Evolutionary conservation across 2,329 filamentous ascomycete genomes (phyloP), one percentile per base, ranked within the genome.

Genomic region (Aaosphaeria arxii): DNA sequence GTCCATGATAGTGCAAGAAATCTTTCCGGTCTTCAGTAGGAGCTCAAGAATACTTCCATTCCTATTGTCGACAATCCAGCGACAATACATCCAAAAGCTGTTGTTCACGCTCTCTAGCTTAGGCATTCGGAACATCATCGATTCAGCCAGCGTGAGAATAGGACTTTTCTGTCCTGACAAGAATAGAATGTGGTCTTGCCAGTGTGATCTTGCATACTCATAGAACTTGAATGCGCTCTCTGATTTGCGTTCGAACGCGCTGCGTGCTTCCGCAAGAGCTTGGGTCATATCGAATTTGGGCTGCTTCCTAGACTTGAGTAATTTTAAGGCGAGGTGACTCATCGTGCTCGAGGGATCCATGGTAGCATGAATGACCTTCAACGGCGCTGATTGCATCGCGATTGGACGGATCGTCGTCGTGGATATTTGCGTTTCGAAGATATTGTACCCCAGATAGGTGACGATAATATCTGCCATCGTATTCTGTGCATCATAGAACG

Each of bases 381-480:
- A 44, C 44, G 52, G 50, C 28, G 47, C 44, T 32, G 50, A 49
- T 32, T 44, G 38, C 17, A 40, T 42, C n/a, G 38, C 40, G 3
- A 56, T 40, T 32, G 24, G 36, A 11, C 33, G 48, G 5, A 51
- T 36, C 9, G 40, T 48, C 11, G 9, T 31, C 31, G 11, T 54
- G 1, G 54, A 52, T 35, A 61, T 3, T 42, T 59, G 46, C 6
- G 53, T 58, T 9, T 49, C 50, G 35, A 63, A 59, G 9, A 57
- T 40, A n/a, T 42, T 44, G 24, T 63, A 63, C 17, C 44, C 48
- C 4, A 61, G 50, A 38, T 63, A 63, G 4, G 61, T 63, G 1
- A 56, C 51, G 11, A 59, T 30, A 30, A 48, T 52, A 9, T 60
- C 52, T 11, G 58, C 48, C 33, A 63, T 46, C 1, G 13, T 49